Conservation (phyloP, 2,329 filamentous ascomycete genomes). For the Fusarium subglutinans region DNA sequence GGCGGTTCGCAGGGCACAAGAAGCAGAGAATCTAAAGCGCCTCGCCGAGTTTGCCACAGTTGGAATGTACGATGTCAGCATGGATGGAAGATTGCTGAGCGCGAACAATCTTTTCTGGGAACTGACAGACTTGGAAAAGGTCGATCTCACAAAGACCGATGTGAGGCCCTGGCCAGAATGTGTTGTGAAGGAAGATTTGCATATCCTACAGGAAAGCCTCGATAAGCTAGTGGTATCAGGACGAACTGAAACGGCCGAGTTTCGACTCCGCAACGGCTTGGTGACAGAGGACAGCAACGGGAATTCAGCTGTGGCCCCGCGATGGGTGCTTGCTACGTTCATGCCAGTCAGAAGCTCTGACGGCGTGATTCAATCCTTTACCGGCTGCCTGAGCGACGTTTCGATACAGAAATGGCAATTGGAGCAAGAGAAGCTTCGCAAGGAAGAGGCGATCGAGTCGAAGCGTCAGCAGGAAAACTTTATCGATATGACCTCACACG, state of each 20-base stretch:
- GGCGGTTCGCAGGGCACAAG: conserved; percentile 59
- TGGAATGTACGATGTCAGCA: conserved; percentile 64
- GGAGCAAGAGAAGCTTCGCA: conserved; percentile 59
- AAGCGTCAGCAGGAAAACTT: conserved; percentile 81
- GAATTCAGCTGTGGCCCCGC: conserved; percentile 54
- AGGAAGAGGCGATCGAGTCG: conserved; percentile 66
- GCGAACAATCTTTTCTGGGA: conserved; percentile 65
- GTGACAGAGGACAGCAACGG: conserved; percentile 56
- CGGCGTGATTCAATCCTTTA: conserved; percentile 57
- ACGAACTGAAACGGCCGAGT: conserved; percentile 57
- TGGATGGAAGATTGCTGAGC: conserved; percentile 59
- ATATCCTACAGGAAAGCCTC: conserved; percentile 52
- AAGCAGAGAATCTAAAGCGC: conserved; percentile 62
- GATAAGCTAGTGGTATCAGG: conserved; percentile 52
- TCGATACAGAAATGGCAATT: conserved; percentile 61
- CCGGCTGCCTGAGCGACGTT: conserved; percentile 60
- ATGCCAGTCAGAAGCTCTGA: conserved; percentile 60
- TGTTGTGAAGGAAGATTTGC: conserved; percentile 57
- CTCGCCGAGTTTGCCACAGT: conserved; percentile 65
- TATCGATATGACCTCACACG: conserved; percentile 79
- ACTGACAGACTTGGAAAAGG: conserved; percentile 59
- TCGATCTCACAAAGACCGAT: conserved; percentile 49
- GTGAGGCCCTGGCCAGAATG: conserved; percentile 57
- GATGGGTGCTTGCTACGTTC: conserved; percentile 61
- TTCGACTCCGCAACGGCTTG: conserved; percentile 60